A percentile compares a stretch with the other conserved stretches of the same genome.
These are phyloP conservation scores for Phyllosticta citribraziliensis DNA, from an alignment of 2,329 filamentous ascomycete species.

Conservation along the genomic window DNA sequence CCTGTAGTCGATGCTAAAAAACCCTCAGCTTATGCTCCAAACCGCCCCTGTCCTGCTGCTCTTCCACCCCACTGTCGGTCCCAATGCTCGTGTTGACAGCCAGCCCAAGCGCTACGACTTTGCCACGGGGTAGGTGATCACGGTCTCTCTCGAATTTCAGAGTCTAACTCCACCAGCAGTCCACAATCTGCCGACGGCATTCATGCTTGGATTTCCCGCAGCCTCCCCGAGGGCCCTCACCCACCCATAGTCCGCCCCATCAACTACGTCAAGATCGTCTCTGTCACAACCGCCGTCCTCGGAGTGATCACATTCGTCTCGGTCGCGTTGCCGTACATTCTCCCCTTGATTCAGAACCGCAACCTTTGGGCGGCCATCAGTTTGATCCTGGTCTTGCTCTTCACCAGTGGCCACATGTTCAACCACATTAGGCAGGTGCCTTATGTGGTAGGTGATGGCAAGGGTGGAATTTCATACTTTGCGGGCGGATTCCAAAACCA, in stretches of 20 bases:
- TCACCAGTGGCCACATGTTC: conserved; percentile 98
- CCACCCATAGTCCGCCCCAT: conserved; percentile 73
- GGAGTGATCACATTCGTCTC: conserved; percentile 59
- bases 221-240: conserved; percentile 64
- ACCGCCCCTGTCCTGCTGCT: conserved; percentile 84
- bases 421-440: conserved; percentile 96
- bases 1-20: conserved; percentile 15
- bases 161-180: conserved; percentile 34
- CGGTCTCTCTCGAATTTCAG: not conserved
- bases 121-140: conserved; percentile 55
- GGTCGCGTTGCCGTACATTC: conserved; percentile 65
- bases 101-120: conserved; percentile 80
- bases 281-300: conserved; percentile 57
- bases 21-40: conserved; percentile 70
- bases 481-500: conserved; percentile 88
- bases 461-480: conserved; percentile 82
- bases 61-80: conserved; percentile 76
- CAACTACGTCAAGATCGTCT: conserved; percentile 71
- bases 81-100: conserved; percentile 59
- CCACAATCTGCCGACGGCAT: conserved; percentile 66
- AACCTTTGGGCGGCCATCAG: conserved; percentile 90
- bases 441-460: conserved; percentile 77
- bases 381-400: conserved; percentile 80
- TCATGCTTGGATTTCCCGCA: conserved; percentile 66
- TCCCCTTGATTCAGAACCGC: conserved; percentile 77